Evolutionary conservation across 1,139 yeast genomes (phyloP), one percentile per base, ranked within the genome.

Genomic region (Insectozyma bohioensis): DNA sequence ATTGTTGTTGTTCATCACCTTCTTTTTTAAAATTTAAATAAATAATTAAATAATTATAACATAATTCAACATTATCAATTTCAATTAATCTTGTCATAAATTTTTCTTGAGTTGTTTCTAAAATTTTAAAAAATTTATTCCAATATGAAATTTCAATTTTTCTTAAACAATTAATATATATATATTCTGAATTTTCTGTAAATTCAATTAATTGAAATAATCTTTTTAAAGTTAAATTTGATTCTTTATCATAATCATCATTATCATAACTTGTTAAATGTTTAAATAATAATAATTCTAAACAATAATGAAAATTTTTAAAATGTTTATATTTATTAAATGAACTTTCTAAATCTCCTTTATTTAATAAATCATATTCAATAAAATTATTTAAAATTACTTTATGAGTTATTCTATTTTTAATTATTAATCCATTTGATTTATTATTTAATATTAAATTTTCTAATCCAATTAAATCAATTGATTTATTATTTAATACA

Each of bases 141-240:
- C 75, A 69, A 39, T 61, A 62, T 11, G 52, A 58, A 24, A 62
- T 57, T 42, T 69, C 75, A 19, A 69, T 66, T 36, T 69, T 69
- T 14, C 75, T 45, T 34, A 69, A 54, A 43, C 73, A 69, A 34
- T 66, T 66, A 26, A 68, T 63, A 39, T 58, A 66, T 11, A 68
- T 58, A 9, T 49, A 48, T 29, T 63, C 67, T 7, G 63, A 48
- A 20, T 53, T 46, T 12, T 50, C 47, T n/a, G 51, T 45, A 19
- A 43, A 40, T 36, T 61, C 56, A 16, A 68, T 61, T 26, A 69
- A 46, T 20, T 51, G 47, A 11, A 62, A 51, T 23, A 68, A 47
- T 20, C 48, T 45, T 12, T 45, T 47, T 21, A 66, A 48, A 5
- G 45, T 33, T 6, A 35, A 25, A 3, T 34, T 31, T 4, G 35